Conservation (phyloP, 257 asterid genomes). For the Fraxinus anomala region DNA sequence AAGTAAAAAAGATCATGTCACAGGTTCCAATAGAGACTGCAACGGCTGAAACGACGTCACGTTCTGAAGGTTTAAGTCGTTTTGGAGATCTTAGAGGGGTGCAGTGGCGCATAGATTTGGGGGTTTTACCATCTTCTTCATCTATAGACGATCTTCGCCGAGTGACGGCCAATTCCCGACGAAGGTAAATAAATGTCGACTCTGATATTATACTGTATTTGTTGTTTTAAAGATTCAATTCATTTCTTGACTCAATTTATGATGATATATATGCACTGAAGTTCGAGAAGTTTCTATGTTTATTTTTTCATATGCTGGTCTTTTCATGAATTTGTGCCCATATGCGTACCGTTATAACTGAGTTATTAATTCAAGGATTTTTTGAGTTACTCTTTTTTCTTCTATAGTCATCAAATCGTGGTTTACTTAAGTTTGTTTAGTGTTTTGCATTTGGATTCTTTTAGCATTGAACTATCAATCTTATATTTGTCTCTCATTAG, state of each 20-base stretch:
- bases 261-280: background rate
- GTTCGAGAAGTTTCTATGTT: background rate
- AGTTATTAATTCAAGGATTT: background rate
- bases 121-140: slow-evolving; percentile 75
- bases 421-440: background rate
- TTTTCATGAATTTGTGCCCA: background rate
- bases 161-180: slow-evolving; percentile 82
- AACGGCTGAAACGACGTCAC: slow-evolving; percentile 46
- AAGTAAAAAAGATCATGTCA: background rate
- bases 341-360: background rate
- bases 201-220: background rate
- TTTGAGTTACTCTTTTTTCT: background rate
- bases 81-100: slow-evolving; percentile 80
- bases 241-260: background rate
- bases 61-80: slow-evolving; percentile 37
- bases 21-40: slow-evolving; percentile 28
- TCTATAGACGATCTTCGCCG: slow-evolving; percentile 85
- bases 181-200: slow-evolving; percentile 55
- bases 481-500: background rate
- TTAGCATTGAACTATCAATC: background rate
- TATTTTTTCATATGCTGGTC: background rate
- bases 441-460: background rate
- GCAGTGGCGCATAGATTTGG: slow-evolving; percentile 93
- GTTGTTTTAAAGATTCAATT: background rate
- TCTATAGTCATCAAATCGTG: background rate